Evolutionary conservation across 805 yeast species (phyloP).

Genomic region (Millerago galiae): DNA sequence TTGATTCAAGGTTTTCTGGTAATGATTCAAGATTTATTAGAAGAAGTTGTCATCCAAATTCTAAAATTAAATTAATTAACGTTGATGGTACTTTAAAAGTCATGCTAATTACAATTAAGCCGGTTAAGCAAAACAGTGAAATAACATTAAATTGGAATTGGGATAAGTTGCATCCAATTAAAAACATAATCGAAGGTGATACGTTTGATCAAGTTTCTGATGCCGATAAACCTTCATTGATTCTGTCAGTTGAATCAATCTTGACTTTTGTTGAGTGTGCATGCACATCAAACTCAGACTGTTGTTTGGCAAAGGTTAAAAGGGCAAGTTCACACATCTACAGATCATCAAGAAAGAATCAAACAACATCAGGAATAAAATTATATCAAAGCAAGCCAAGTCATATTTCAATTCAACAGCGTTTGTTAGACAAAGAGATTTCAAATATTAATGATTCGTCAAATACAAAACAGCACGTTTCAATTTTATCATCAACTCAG

Average conservation of each 20-base stretch:
- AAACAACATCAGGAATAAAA: constrained; percentile 19
- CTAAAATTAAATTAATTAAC: constrained; percentile 48
- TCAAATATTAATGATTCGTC: constrained; percentile 14
- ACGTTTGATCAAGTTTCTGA: constrained; percentile 50
- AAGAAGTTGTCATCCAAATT: constrained; percentile 71
- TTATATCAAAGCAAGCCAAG: constrained; percentile 29
- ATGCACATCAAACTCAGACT: constrained; percentile 42
- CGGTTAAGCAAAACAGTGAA: constrained; percentile 62
- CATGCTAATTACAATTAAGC: constrained; percentile 47
- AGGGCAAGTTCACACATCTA: constrained; percentile 54
- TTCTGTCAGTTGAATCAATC: constrained; percentile 57
- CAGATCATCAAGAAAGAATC: constrained; percentile 39
- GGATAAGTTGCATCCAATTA: constrained; percentile 75
- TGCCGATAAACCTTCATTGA: constrained; percentile 46
- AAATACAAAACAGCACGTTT: constrained; percentile 5
- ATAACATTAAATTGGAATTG: constrained; percentile 83
- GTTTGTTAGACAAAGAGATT: constrained; percentile 23
- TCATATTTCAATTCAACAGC: constrained; percentile 26
- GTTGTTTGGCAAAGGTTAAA: constrained; percentile 54
- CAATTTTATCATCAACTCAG: constrained; percentile 6
- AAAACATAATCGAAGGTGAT: constrained; percentile 36
- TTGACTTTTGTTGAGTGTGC: constrained; percentile 61
- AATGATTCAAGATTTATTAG: constrained; percentile 70
- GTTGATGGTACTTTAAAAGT: constrained; percentile 40
- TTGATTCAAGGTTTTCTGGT: constrained; percentile 80